Evolutionary conservation across 2,329 filamentous ascomycete genomes (phyloP).

Genomic region (Colletotrichum ledebouriae): DNA sequence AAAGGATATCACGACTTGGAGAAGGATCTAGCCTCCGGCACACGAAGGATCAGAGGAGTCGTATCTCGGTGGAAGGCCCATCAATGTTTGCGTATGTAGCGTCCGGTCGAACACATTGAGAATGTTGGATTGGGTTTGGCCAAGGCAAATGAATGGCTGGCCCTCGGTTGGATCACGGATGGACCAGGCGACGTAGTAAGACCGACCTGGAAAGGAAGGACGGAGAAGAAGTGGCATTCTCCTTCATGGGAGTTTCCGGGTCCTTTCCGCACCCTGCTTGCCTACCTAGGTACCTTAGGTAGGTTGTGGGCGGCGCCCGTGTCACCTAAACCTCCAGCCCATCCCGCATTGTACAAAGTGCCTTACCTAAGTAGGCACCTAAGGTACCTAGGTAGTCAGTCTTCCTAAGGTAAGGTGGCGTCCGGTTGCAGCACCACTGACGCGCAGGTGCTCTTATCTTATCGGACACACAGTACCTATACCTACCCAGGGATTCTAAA

Average conservation of each 20-base stretch:
- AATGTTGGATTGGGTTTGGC: conserved; percentile 26
- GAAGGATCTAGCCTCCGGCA: background rate
- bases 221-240: background rate
- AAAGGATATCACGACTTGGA: conserved; percentile 18
- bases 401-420: background rate
- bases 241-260: no score
- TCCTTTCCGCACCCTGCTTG: no score
- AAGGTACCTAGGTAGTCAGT: no score
- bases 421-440: background rate
- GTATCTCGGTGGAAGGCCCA: background rate
- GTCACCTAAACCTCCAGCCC: no score
- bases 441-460: no score
- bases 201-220: conserved; percentile 22
- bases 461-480: no score
- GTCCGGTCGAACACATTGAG: conserved; percentile 8
- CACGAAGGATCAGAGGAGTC: background rate
- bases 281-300: no score
- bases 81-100: conserved; percentile 7
- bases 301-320: no score
- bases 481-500: no score
- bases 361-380: no score
- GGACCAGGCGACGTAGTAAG: conserved; percentile 40
- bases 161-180: conserved; percentile 38
- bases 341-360: background rate
- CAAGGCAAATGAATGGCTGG: conserved; percentile 21